Conservation (phyloP, 1,284 basidiomycete genomes). For the Austroboletus niveus region DNA sequence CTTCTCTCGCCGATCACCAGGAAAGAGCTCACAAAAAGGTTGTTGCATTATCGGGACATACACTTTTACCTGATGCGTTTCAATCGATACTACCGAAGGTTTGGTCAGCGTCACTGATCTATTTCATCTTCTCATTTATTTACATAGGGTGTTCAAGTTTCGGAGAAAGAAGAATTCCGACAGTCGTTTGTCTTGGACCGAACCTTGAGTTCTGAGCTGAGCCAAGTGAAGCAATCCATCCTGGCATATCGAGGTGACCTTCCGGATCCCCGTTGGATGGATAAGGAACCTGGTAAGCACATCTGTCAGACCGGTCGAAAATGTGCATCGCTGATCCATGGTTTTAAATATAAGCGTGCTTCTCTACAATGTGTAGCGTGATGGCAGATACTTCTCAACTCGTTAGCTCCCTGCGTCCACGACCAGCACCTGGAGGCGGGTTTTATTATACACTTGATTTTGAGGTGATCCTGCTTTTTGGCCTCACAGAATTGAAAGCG, state of each 20-base stretch:
- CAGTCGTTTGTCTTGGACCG: background rate
- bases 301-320: too few species aligned
- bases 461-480: constrained; percentile 15
- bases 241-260: constrained; percentile 15
- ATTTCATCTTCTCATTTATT: background rate
- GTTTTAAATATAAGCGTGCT: constrained; percentile 1
- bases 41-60: constrained; percentile 12
- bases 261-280: constrained; percentile 17
- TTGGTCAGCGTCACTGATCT: background rate
- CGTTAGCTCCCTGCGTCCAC: background rate
- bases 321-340: background rate
- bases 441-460: constrained; percentile 5
- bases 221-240: background rate
- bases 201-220: background rate
- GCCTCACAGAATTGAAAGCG: constrained; percentile 18
- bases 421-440: background rate
- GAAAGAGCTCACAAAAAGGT: constrained; percentile 16
- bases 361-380: constrained; percentile 10
- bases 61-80: constrained; percentile 26
- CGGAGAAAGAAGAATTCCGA: constrained; percentile 32
- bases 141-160: constrained; percentile 31
- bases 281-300: constrained; percentile 15
- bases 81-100: constrained; percentile 33
- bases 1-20: constrained; percentile 34
- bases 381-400: constrained; percentile 12